Conservation (phyloP, 805 yeast species). For the Spathaspora passalidarum region DNA sequence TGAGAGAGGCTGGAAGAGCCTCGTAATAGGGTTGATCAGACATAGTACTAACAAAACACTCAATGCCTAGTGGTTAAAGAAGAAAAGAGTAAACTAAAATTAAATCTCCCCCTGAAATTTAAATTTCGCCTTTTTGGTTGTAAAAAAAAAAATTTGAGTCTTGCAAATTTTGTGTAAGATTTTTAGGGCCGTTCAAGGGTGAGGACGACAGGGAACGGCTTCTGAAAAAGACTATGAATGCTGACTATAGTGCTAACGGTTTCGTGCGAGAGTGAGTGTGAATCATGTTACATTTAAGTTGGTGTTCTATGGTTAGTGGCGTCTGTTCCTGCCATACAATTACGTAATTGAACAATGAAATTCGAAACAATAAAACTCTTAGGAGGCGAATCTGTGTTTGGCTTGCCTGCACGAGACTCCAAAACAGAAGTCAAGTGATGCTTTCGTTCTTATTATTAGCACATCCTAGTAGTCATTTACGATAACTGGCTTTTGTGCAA, state of each 20-base stretch:
- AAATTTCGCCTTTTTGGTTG: neutral
- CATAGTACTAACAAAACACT: neutral
- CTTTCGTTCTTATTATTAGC: too few relatives aligned
- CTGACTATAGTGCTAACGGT: neutral
- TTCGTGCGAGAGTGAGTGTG: neutral
- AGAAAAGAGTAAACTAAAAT: neutral
- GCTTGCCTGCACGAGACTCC: too few relatives aligned
- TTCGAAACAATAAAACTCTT: neutral
- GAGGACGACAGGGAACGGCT: neutral
- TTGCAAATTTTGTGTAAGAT: neutral
- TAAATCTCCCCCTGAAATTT: neutral
- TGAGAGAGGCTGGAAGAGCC: slow-evolving; percentile 61
- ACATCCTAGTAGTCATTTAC: too few relatives aligned
- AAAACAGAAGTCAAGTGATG: neutral
- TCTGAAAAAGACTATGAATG: too few relatives aligned
- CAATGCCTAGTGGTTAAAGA: neutral
- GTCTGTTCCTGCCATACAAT: too few relatives aligned
- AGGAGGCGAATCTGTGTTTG: neutral
- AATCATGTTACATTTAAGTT: too few relatives aligned
- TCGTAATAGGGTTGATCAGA: slow-evolving; percentile 29
- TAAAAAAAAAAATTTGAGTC: too few relatives aligned
- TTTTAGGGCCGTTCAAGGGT: neutral
- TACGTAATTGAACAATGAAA: too few relatives aligned
- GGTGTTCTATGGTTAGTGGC: too few relatives aligned
- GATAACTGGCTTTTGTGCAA: too few relatives aligned